Base-by-base conservation (phyloP, 306 rosid genomes). In the Vigna nakashimae region DNA sequence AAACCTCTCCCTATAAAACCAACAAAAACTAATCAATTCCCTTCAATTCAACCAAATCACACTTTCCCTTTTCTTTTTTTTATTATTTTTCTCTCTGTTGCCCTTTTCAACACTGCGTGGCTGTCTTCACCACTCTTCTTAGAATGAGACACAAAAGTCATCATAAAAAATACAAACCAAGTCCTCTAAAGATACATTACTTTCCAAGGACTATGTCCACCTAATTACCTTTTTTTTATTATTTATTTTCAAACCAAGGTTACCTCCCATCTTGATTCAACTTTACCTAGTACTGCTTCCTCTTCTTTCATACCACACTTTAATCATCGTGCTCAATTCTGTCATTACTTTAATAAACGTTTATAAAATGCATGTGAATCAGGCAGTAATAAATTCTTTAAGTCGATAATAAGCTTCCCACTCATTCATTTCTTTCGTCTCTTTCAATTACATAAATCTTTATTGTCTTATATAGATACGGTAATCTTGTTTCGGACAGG, bases 11-110 rank as follows among this genome's bases (percentile, higher is more conserved):
- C 78, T 58, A 56, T 74, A 77, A 74, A 60, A 73, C 57, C 75
- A 73, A 82, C 65, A 77, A 82, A 68, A 75, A 57, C 6, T 49
- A 65, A 76, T 68, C 65, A 82, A 65, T 36, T 70, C 36, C 63
- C 58, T 76, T 75, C 67, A 76, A 71, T 69, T 85, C 86, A 65
- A 85, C 81, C 88, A 85, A 78, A 74, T 68, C 65, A 63, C 16
- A 55, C 85, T 85, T 82, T 75, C 3, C 34, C 3, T 30, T 4
- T 30, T 30, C 34, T 0, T 30, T 30, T 30, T 30, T 30, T 30
- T 30, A 3, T 30, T 30, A 26, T 74, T 55, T 65, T 81, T 69
- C 73, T 62, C 66, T 49, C 6, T 75, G 77, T 59, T 79, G 79
- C 62, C 49, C 69, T 45, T 60, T 71, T 76, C 79, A 66, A 65